Percentiles rank a stretch among this genome's conserved stretches.
phyloP scores from a whole-genome alignment of 768 basidiomycete species.

The Phallus indusiatus region DNA sequence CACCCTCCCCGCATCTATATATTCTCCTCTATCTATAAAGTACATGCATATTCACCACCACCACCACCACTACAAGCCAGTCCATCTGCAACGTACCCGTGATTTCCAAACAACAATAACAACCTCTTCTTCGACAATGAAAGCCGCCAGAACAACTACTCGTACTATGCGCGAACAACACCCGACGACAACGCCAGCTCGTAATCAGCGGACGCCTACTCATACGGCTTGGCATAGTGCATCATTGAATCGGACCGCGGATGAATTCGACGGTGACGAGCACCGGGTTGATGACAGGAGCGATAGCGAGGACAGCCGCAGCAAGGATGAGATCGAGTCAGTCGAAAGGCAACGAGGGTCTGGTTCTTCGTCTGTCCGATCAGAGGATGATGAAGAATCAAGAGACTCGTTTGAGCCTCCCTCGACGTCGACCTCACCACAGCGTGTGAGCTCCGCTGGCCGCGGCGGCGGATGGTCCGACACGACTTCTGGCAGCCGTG shows the following conservation, averaged over 20 bases:
- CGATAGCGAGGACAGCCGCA: neutral
- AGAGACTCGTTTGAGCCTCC: neutral
- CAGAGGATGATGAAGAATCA: neutral
- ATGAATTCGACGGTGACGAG: neutral
- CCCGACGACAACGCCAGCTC: too few species aligned
- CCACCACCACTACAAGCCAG: too few species aligned
- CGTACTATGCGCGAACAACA: too few species aligned
- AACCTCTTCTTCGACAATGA: too few species aligned
- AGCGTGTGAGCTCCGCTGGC: neutral
- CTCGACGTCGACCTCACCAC: neutral
- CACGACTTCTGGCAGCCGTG: neutral
- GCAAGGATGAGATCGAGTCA: neutral
- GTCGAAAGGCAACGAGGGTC: neutral
- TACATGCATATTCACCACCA: too few species aligned
- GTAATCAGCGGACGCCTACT: too few species aligned
- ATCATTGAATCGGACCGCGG: neutral
- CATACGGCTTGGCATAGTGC: too few species aligned
- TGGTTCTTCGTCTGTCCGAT: neutral
- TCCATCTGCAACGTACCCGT: too few species aligned
- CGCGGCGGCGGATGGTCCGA: conserved; percentile 5
- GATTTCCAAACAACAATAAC: too few species aligned
- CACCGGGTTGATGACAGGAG: neutral
- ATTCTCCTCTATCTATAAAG: too few species aligned
- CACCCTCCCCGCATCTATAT: too few species aligned
- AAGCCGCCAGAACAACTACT: too few species aligned